A percentile compares a stretch with the other conserved stretches of the same genome.
Conservation (phyloP, 1,284 basidiomycete species). For the Microbotryum silenes-acaulis region DNA sequence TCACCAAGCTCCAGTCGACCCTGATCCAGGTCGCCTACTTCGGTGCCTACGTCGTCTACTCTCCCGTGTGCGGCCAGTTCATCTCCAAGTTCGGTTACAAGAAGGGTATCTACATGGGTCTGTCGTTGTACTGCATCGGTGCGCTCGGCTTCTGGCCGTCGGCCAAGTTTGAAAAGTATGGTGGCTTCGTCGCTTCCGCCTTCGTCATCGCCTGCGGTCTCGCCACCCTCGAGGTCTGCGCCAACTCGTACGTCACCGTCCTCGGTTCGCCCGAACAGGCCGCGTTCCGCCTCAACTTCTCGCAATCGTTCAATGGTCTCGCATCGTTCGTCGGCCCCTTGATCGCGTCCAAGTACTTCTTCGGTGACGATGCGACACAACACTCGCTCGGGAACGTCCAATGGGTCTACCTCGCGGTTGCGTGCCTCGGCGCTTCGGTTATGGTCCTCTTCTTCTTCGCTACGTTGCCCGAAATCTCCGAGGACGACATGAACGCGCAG, state of each 20-base stretch:
- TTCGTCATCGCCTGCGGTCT: conserved; percentile 58
- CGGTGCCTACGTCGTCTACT: conserved; percentile 41
- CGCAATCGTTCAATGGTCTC: conserved; percentile 72
- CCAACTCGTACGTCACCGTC: conserved; percentile 60
- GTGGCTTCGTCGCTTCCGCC: conserved; percentile 58
- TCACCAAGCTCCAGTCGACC: conserved; percentile 70
- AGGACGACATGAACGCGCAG: conserved; percentile 40
- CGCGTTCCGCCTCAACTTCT: conserved; percentile 68
- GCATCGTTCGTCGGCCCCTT: conserved; percentile 70
- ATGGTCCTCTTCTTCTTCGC: conserved; percentile 66
- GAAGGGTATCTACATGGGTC: conserved; percentile 50
- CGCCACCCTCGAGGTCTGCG: conserved; percentile 55
- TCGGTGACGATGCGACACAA: conserved; percentile 59
- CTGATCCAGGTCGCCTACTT: conserved; percentile 81
- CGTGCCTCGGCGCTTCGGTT: conserved; percentile 55
- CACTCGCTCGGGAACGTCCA: conserved; percentile 61
- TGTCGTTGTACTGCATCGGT: conserved; percentile 60
- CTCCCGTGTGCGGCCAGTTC: conserved; percentile 42
- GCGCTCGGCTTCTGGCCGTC: conserved; percentile 76
- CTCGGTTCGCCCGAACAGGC: conserved; percentile 61
- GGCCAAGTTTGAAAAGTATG: conserved; percentile 50
- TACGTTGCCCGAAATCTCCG: conserved; percentile 64
- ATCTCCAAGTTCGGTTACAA: conserved; percentile 46
- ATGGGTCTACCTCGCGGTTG: conserved; percentile 72
- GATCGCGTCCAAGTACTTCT: conserved; percentile 57